Evolutionary conservation across 345 rosid species (phyloP).

Genomic region (Populus tremula): DNA sequence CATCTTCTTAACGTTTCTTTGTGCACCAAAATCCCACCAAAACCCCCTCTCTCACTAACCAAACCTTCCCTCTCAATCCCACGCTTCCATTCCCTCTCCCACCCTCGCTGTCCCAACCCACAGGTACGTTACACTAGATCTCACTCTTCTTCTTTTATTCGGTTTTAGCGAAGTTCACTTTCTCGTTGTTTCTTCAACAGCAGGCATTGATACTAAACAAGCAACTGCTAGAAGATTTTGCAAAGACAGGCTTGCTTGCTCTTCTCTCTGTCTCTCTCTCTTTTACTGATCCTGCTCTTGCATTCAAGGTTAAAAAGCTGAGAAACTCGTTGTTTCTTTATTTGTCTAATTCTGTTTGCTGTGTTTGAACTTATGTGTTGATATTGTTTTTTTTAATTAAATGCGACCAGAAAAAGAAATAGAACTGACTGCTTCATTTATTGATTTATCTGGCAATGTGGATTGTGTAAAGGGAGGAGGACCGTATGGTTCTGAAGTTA

Average conservation of each 20-base stretch:
- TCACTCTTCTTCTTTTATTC: neutral
- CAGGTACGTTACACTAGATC: conserved; percentile 17
- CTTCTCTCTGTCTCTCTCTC: conserved; percentile 63
- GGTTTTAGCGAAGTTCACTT: neutral
- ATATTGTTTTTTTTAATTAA: neutral
- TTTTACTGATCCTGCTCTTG: conserved; percentile 78
- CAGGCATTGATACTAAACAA: conserved; percentile 16
- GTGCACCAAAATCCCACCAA: conserved; percentile 35
- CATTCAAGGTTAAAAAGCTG: conserved; percentile 54
- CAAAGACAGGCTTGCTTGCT: conserved; percentile 55
- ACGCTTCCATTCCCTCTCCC: neutral
- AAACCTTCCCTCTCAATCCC: conserved; percentile 17
- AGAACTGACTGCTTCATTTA: neutral
- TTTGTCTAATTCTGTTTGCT: neutral
- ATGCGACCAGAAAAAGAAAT: neutral
- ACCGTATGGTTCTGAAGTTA: conserved; percentile 84
- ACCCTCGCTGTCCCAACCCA: conserved; percentile 12
- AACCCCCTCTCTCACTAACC: conserved; percentile 25
- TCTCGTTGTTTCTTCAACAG: neutral
- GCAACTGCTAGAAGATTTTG: conserved; percentile 26
- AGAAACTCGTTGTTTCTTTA: neutral
- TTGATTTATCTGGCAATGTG: conserved; percentile 15
- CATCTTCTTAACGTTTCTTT: conserved; percentile 44
- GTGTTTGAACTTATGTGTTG: neutral
- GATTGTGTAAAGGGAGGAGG: conserved; percentile 72